These are phyloP conservation scores for Neofusicoccum kwambonambiense DNA, from an alignment of 2,329 filamentous ascomycete genomes.

Conservation along the genomic window DNA sequence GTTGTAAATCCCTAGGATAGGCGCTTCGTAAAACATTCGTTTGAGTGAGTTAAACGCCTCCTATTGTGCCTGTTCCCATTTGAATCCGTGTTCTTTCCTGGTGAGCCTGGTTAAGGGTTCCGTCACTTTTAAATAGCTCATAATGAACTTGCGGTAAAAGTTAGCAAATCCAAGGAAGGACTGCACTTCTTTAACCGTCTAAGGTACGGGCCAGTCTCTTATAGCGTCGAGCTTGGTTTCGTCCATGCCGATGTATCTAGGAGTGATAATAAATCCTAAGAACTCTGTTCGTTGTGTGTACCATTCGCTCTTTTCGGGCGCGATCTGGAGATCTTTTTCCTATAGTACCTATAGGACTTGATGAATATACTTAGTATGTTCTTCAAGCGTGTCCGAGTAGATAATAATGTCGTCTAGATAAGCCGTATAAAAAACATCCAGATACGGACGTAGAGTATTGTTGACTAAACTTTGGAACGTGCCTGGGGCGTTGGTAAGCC, in stretches of 20 bases:
- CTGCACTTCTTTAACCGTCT: slow-evolving; percentile 13
- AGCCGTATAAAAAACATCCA: too few relatives aligned
- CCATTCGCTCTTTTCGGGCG: too few relatives aligned
- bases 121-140: too few relatives aligned
- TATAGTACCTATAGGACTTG: too few relatives aligned
- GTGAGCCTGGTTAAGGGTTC: neutral
- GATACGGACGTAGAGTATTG: too few relatives aligned
- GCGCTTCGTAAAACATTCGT: neutral
- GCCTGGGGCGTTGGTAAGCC: slow-evolving; percentile 15
- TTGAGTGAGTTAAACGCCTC: neutral
- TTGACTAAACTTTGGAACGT: slow-evolving; percentile 16
- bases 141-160: neutral
- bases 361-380: too few relatives aligned
- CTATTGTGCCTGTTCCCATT: too few relatives aligned
- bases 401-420: too few relatives aligned
- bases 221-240: slow-evolving; percentile 17
- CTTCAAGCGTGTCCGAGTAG: too few relatives aligned
- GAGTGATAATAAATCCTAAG: slow-evolving; percentile 20
- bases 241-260: slow-evolving; percentile 11
- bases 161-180: slow-evolving; percentile 20
- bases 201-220: slow-evolving; percentile 1
- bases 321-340: too few relatives aligned
- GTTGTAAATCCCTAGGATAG: neutral
- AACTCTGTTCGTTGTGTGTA: slow-evolving; percentile 7
- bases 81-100: neutral